These are phyloP conservation scores for Closterium sp. DNA, from an alignment of 139 green algal species.

Conservation along the genomic window DNA sequence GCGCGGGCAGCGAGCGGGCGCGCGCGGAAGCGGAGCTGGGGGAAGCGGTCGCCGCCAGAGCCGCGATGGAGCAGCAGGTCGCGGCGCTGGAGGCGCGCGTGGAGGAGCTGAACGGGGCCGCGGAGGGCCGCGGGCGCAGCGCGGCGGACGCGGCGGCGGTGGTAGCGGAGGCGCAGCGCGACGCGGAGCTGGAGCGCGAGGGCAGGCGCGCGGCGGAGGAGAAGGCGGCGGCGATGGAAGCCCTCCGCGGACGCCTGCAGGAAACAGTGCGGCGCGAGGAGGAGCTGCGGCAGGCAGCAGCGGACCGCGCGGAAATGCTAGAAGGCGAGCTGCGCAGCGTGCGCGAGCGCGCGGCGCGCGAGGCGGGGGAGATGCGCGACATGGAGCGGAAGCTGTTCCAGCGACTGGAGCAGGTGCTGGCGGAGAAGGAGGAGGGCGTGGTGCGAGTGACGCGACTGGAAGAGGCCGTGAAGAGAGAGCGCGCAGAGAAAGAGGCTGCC, in stretches of 20 bases:
- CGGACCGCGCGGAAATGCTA: constrained; percentile 11
- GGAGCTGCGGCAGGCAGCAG: background rate
- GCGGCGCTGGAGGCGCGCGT: background rate
- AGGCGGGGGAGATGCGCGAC: background rate
- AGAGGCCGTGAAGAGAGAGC: background rate
- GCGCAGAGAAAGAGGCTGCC: background rate
- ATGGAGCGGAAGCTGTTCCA: background rate
- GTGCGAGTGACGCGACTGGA: background rate
- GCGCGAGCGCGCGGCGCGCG: no score
- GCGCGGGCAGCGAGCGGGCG: background rate
- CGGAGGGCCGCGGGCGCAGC: background rate
- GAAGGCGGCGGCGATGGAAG: background rate
- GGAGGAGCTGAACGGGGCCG: constrained; percentile 3
- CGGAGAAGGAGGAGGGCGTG: background rate
- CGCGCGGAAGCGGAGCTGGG: background rate
- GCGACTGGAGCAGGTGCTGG: background rate
- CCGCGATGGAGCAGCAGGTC: background rate
- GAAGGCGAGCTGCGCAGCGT: background rate
- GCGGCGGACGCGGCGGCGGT: constrained; percentile 10
- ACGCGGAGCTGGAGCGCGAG: constrained; percentile 19
- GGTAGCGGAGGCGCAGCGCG: background rate
- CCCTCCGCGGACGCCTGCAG: constrained; percentile 14
- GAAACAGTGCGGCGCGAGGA: constrained; percentile 15
- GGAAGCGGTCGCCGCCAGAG: background rate
- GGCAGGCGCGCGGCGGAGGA: constrained; percentile 7